phyloP scores from a whole-genome alignment of 345 rosid species.

The thale cress (Arabidopsis thaliana) region DNA sequence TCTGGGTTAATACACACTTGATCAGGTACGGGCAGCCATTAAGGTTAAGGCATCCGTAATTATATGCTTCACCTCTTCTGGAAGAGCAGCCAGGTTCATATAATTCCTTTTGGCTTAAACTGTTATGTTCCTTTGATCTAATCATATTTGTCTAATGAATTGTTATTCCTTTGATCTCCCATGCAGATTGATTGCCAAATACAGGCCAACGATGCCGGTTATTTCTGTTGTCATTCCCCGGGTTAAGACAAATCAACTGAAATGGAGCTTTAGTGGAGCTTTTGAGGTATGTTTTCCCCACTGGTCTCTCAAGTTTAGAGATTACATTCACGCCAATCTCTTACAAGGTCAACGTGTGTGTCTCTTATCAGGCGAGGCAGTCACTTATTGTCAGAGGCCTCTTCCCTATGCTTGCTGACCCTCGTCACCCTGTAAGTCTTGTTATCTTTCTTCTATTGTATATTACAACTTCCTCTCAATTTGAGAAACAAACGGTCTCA shows the following conservation, averaged over 20 bases:
- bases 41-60: conserved; percentile 98
- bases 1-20: conserved; percentile 13
- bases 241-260: conserved; percentile 94
- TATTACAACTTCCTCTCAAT: conserved; percentile 5
- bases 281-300: conserved; percentile 67
- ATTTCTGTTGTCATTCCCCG: conserved; percentile 96
- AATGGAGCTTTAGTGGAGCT: conserved; percentile 98
- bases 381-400: conserved; percentile 88
- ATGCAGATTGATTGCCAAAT: conserved; percentile 93
- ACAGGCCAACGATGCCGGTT: conserved; percentile 98
- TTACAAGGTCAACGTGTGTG: conserved; percentile 8
- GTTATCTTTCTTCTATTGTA: neutral
- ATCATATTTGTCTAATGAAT: neutral
- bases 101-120: neutral
- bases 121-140: neutral
- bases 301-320: neutral
- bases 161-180: conserved; percentile 6
- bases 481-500: neutral
- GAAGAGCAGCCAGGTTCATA: conserved; percentile 93
- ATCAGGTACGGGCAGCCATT: conserved; percentile 94
- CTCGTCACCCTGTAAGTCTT: conserved; percentile 78
- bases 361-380: conserved; percentile 72
- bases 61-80: conserved; percentile 97
- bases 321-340: neutral
- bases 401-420: conserved; percentile 95